Evolutionary conservation across 1,139 yeast species (phyloP), one percentile per base, ranked within the genome.

Genomic region (Debaryomyces subglobosus): DNA sequence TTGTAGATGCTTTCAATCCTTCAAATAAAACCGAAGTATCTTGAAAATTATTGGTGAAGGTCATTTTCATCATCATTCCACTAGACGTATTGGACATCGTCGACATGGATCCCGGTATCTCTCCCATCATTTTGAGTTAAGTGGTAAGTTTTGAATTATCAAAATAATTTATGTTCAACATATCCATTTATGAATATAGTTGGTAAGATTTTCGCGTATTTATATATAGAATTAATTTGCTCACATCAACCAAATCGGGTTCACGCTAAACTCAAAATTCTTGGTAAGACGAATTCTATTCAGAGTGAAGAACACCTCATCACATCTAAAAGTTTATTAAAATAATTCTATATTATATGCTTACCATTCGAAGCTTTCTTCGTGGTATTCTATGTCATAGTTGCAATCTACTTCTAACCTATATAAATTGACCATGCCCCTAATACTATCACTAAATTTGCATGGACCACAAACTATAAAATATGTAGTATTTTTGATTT

Each of bases 381-480:
- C 43, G 18, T 39, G 43, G 29, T 39, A 39, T 25, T 39, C 43
- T 1, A 39, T 29, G 8, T 23, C 15, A 29, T 27, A 39, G 15
- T 39, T 33, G 20, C 12, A 27, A 5, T 29, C 43, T 39, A 21
- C 18, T 16, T 39, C 35, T 32, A 32, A 16, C 15, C 35, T 32
- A 32, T 32, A 32, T 32, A 9, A 5, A 16, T 13, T 29, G 24
- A 44, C 42, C 12, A 29, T 36, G 12, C 23, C 37, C 15, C 46
- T 44, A 12, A 30, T 36, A 13, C 21, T 34, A 21, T 44, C 46
- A 29, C 30, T 37, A 13, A 44, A 44, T n/a, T 16, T 8, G 15
- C 37, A 25, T 10, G 46, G 46, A 6, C 46, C 46, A 37, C 46
- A 44, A 21, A 20, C 32, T 12, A 30, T 30, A 37, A 44, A 37